Percentiles rank a stretch among this genome's conserved stretches.
Conservation (phyloP, 805 yeast species). For the Saturnispora mendoncae region DNA sequence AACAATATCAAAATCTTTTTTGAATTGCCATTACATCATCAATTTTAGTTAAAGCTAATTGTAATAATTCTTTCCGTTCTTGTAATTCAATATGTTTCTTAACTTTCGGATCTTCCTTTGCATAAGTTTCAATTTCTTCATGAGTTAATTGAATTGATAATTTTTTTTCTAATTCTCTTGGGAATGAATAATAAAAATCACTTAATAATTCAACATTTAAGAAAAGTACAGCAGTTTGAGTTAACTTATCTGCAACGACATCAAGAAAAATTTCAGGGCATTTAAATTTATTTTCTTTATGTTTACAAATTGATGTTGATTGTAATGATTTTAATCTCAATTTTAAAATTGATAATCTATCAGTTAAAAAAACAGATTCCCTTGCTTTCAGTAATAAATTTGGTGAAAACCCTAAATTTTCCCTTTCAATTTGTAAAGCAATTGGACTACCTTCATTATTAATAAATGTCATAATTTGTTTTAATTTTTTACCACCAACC, state of each 20-base stretch:
- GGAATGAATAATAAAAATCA: slow-evolving; percentile 93
- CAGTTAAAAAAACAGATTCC: slow-evolving; percentile 71
- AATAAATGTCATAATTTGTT: slow-evolving; percentile 71
- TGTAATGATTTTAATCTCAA: slow-evolving; percentile 72
- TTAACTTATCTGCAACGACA: slow-evolving; percentile 83
- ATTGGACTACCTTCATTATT: slow-evolving; percentile 35
- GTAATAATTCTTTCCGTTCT: slow-evolving; percentile 82
- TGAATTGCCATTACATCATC: slow-evolving; percentile 74
- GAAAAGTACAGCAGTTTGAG: slow-evolving; percentile 88
- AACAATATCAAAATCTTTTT: slow-evolving; percentile 21
- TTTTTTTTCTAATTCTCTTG: slow-evolving; percentile 79
- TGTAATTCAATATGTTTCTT: slow-evolving; percentile 88
- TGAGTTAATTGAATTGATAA: slow-evolving; percentile 53
- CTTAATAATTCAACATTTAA: slow-evolving; percentile 87
- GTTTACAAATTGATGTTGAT: slow-evolving; percentile 53
- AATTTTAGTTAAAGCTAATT: slow-evolving; percentile 74
- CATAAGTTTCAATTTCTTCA: slow-evolving; percentile 81
- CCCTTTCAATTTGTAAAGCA: slow-evolving; percentile 42
- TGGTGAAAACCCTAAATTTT: slow-evolving; percentile 77
- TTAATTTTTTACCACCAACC: slow-evolving; percentile 77
- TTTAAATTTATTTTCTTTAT: slow-evolving; percentile 71
- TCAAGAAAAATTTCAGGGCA: slow-evolving; percentile 94
- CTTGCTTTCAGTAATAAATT: slow-evolving; percentile 69
- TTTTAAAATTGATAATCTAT: slow-evolving; percentile 58
- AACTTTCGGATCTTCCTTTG: slow-evolving; percentile 89